These are phyloP conservation scores for Ilyonectria robusta DNA, from an alignment of 2,329 filamentous ascomycete species.

Conservation along the genomic window DNA sequence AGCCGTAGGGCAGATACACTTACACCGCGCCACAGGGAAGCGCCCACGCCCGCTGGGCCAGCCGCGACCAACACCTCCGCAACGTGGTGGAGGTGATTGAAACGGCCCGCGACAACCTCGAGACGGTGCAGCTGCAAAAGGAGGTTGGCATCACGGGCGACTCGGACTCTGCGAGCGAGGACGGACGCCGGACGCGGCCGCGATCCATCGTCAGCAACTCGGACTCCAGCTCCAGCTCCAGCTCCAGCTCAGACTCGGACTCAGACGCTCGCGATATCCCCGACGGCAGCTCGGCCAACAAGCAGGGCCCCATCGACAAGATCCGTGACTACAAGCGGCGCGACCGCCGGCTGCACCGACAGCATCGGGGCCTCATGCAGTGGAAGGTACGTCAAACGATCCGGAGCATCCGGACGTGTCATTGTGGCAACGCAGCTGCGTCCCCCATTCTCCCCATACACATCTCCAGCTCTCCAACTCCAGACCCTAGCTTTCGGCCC, in stretches of 20 bases:
- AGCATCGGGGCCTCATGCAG: conserved; percentile 81
- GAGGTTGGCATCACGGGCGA: conserved; percentile 53
- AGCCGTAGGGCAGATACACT: conserved; percentile 7
- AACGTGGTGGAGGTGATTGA: conserved; percentile 65
- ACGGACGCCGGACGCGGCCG: conserved; percentile 17
- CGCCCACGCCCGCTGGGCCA: conserved; percentile 55
- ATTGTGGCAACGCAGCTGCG: not conserved
- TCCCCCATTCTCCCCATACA: not conserved
- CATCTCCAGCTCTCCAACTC: not conserved
- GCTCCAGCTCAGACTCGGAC: conserved; percentile 49
- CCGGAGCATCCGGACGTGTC: conserved; percentile 8
- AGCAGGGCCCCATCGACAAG: conserved; percentile 64
- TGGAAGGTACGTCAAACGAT: conserved; percentile 63
- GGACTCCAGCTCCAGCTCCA: conserved; percentile 43
- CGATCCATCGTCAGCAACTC: conserved; percentile 41
- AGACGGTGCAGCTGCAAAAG: conserved; percentile 51
- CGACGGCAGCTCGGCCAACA: conserved; percentile 55
- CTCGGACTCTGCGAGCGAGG: conserved; percentile 40
- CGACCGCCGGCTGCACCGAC: conserved; percentile 72
- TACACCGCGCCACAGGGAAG: conserved; percentile 46
- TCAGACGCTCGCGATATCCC: conserved; percentile 52
- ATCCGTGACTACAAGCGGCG: conserved; percentile 73
- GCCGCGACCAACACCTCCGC: conserved; percentile 51
- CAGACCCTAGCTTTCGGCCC: conserved; percentile 20
- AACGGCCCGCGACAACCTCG: conserved; percentile 54